These are phyloP conservation scores for Evernia prunastri DNA, from an alignment of 495 filamentous ascomycete species.

Conservation along the genomic window DNA sequence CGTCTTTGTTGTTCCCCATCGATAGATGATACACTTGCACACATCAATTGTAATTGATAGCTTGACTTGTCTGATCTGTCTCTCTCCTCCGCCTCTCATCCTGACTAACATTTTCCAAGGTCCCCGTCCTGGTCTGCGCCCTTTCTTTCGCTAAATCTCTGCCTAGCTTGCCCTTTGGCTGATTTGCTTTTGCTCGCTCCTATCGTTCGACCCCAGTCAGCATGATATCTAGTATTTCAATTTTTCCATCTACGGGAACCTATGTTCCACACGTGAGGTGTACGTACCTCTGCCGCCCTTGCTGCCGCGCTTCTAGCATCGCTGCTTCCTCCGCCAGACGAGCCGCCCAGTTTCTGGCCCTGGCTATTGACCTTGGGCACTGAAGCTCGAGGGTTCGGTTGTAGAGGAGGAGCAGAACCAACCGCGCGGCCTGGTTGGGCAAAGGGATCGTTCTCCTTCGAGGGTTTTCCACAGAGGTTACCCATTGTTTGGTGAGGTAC, in stretches of 20 bases:
- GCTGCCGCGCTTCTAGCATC: constrained; percentile 24
- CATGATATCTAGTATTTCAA: background rate
- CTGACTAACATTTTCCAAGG: constrained; percentile 43
- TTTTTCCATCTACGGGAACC: background rate
- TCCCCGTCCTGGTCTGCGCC: constrained; percentile 55
- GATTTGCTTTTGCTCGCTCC: constrained; percentile 34
- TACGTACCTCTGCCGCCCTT: constrained; percentile 20
- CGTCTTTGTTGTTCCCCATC: background rate
- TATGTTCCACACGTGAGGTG: background rate
- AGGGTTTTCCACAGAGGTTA: constrained; percentile 60
- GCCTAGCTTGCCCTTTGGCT: constrained; percentile 51
- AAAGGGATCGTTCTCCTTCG: constrained; percentile 38
- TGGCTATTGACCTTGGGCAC: constrained; percentile 17
- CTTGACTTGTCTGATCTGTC: constrained; percentile 46
- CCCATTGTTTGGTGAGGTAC: constrained; percentile 48
- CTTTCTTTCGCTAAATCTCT: constrained; percentile 59
- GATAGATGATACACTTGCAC: background rate
- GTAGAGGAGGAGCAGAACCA: constrained; percentile 40
- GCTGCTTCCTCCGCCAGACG: constrained; percentile 5
- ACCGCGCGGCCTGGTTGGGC: constrained; percentile 59
- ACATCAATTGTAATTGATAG: constrained; percentile 47
- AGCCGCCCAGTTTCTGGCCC: constrained; percentile 18
- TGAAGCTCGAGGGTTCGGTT: constrained; percentile 16
- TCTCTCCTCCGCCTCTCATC: constrained; percentile 52
- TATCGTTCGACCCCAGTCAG: background rate